A percentile compares a stretch with the other conserved stretches of the same genome.
Evolutionary conservation across 2,329 filamentous ascomycete species (phyloP).

Genomic region (Chrysoporthe austroafricana): DNA sequence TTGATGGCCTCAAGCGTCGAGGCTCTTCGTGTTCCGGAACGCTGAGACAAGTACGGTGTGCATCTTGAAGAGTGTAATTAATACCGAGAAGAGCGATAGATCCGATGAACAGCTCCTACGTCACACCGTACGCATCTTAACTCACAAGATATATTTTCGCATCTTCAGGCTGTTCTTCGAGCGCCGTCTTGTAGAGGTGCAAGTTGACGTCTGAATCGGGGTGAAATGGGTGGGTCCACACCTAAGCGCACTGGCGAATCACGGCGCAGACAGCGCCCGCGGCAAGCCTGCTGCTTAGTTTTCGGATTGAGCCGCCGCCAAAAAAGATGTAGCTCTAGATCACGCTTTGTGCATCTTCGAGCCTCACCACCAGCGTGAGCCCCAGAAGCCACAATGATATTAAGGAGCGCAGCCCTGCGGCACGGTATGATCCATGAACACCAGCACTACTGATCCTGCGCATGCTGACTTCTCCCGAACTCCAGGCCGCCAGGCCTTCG

Average conservation of each 20-base stretch:
- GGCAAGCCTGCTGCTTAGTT: slow-evolving; percentile 5
- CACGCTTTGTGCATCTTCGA: slow-evolving; percentile 13
- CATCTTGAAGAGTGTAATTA: background rate
- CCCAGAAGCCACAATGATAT: slow-evolving; percentile 52
- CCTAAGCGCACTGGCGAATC: slow-evolving; percentile 10
- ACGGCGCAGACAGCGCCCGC: background rate
- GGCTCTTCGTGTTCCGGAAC: background rate
- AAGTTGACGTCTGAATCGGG: background rate
- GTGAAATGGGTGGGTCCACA: background rate
- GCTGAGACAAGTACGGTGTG: background rate
- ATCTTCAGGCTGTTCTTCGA: background rate
- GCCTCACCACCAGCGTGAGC: slow-evolving; percentile 29
- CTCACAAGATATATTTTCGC: background rate
- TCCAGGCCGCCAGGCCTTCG: slow-evolving; percentile 58
- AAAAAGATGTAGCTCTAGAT: slow-evolving; percentile 9
- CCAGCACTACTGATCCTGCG: background rate
- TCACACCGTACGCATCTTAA: background rate
- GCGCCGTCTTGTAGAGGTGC: background rate
- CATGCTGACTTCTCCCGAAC: slow-evolving; percentile 31
- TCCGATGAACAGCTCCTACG: background rate
- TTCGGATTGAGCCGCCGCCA: slow-evolving; percentile 10
- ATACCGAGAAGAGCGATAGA: background rate
- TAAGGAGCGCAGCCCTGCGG: slow-evolving; percentile 58
- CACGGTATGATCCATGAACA: slow-evolving; percentile 47
- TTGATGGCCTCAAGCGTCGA: background rate